phyloP scores from a whole-genome alignment of 805 yeast species.

The Ogataea salicorniae region DNA sequence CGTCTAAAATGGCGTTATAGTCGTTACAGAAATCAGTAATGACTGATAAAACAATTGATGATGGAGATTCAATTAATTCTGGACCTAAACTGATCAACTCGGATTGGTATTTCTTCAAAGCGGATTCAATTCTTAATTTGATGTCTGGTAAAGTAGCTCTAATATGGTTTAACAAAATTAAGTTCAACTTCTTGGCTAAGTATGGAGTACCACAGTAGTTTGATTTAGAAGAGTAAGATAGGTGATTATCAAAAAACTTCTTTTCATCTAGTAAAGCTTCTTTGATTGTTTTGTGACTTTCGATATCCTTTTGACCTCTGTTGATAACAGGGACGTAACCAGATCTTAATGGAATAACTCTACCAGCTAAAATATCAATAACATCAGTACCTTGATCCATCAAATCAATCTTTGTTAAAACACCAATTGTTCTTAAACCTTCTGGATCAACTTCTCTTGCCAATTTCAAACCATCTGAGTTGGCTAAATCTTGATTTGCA shows the following conservation, averaged over 20 bases:
- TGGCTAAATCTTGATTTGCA: slow-evolving; percentile 95
- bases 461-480: slow-evolving; percentile 90
- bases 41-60: slow-evolving; percentile 82
- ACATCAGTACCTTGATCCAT: slow-evolving; percentile 99
- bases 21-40: slow-evolving; percentile 92
- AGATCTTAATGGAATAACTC: slow-evolving; percentile 89
- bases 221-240: slow-evolving; percentile 87
- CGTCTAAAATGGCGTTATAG: slow-evolving; percentile 84
- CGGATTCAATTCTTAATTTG: slow-evolving; percentile 80
- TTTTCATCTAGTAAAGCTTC: slow-evolving; percentile 81
- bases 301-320: slow-evolving; percentile 96
- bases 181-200: slow-evolving; percentile 85
- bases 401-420: slow-evolving; percentile 88
- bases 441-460: slow-evolving; percentile 98
- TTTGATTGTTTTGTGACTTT: slow-evolving; percentile 77
- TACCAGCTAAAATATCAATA: slow-evolving; percentile 88
- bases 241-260: slow-evolving; percentile 78
- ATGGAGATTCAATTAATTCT: slow-evolving; percentile 82
- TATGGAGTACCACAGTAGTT: slow-evolving; percentile 99
- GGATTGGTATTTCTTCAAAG: slow-evolving; percentile 75
- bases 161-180: slow-evolving; percentile 85
- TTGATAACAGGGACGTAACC: slow-evolving; percentile 97
- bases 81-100: slow-evolving; percentile 82
- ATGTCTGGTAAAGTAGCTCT: slow-evolving; percentile 87
- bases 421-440: slow-evolving; percentile 94